These are phyloP conservation scores for Brettanomyces sp. DNA, from an alignment of 805 yeast species.

Conservation along the genomic window DNA sequence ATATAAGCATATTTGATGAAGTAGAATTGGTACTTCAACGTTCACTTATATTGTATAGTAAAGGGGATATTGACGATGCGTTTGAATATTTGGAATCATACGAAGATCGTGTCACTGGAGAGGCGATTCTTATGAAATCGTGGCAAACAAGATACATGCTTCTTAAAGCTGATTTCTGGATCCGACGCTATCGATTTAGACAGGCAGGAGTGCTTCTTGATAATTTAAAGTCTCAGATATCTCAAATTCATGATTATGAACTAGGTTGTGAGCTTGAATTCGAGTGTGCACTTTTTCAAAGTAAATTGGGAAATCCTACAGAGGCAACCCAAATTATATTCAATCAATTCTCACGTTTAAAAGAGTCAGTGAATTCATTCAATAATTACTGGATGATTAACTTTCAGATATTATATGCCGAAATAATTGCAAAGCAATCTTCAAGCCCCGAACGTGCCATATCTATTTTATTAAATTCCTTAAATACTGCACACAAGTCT, in stretches of 20 bases:
- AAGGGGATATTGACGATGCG: slow-evolving; percentile 33
- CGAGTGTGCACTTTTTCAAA: slow-evolving; percentile 16
- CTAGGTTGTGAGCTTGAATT: slow-evolving; percentile 19
- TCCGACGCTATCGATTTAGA: slow-evolving; percentile 30
- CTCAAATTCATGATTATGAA: slow-evolving; percentile 25
- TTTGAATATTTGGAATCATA: slow-evolving; percentile 27
- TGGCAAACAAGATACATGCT: slow-evolving; percentile 33
- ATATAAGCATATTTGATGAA: slow-evolving; percentile 29
- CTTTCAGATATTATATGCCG: slow-evolving; percentile 38
- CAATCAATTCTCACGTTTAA: slow-evolving; percentile 13
- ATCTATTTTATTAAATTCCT: slow-evolving; percentile 38
- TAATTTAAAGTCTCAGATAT: slow-evolving; percentile 19
- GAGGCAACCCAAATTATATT: slow-evolving; percentile 15
- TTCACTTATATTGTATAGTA: slow-evolving; percentile 26
- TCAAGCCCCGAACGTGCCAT: slow-evolving; percentile 38
- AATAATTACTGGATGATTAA: slow-evolving; percentile 37
- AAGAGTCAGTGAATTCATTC: slow-evolving; percentile 14
- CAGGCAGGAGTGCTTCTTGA: slow-evolving; percentile 28
- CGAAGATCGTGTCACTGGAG: slow-evolving; percentile 17
- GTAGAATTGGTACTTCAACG: slow-evolving; percentile 30
- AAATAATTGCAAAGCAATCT: slow-evolving; percentile 32
- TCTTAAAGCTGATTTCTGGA: slow-evolving; percentile 27
- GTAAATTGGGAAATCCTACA: slow-evolving; percentile 14
- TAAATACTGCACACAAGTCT: slow-evolving; percentile 36
- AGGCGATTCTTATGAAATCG: slow-evolving; percentile 31